Conservation (phyloP, 148 eudicot genomes). For the Chenopodium album region DNA sequence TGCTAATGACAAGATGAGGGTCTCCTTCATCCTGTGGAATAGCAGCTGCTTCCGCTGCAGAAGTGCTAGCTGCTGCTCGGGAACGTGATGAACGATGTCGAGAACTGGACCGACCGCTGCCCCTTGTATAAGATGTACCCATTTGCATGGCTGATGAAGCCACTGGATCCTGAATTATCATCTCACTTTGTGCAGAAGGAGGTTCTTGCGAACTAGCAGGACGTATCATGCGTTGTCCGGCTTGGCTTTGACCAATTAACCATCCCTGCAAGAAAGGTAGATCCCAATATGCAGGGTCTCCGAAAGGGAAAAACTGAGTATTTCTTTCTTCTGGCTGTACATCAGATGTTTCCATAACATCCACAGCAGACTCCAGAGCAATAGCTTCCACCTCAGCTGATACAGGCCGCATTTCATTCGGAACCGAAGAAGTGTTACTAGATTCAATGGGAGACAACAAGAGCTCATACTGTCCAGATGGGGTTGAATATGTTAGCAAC, state of each 20-base stretch:
- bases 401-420: constrained; percentile 44
- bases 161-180: constrained; percentile 26
- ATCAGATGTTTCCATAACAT: constrained; percentile 69
- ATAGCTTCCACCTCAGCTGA: constrained; percentile 45
- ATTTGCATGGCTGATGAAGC: constrained; percentile 33
- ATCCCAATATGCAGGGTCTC: constrained; percentile 83
- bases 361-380: constrained; percentile 39
- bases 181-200: constrained; percentile 35
- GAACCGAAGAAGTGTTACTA: constrained; percentile 41
- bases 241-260: constrained; percentile 97
- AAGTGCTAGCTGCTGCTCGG: constrained; percentile 34
- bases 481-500: constrained; percentile 91
- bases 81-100: constrained; percentile 53
- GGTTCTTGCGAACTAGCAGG: constrained; percentile 47
- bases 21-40: constrained; percentile 42
- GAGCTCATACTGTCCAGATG: constrained; percentile 91
- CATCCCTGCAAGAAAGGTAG: constrained; percentile 95
- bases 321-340: constrained; percentile 61
- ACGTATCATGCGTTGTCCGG: constrained; percentile 65
- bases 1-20: constrained; percentile 55
- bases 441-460: constrained; percentile 75
- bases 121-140: constrained; percentile 36
- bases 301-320: constrained; percentile 68
- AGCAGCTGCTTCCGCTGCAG: constrained; percentile 43
- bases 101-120: constrained; percentile 47